Percentiles rank a stretch among this genome's conserved stretches.
These are phyloP conservation scores for Russula olivacea DNA, from an alignment of 768 basidiomycete species.

Conservation along the genomic window DNA sequence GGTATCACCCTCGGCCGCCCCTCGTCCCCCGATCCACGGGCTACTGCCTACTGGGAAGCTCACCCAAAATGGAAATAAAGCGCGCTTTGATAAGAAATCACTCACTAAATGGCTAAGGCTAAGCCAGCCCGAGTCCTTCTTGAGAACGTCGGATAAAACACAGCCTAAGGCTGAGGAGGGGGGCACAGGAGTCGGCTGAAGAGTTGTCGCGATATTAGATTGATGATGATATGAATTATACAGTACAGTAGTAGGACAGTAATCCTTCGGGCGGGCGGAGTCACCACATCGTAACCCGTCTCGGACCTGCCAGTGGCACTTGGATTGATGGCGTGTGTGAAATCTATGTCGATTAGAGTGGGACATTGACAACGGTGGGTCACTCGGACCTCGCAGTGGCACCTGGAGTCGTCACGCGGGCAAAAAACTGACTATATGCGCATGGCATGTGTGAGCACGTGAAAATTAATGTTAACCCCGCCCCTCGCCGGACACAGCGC, in stretches of 20 bases:
- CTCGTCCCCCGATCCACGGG: background rate
- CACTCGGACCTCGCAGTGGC: background rate
- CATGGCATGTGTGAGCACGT: background rate
- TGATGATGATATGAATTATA: background rate
- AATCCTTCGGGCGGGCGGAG: no score
- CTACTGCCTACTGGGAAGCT: background rate
- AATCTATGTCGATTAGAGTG: no score
- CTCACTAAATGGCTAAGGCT: background rate
- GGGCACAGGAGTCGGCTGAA: background rate
- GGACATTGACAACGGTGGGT: no score
- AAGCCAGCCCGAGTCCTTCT: background rate
- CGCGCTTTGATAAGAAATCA: background rate
- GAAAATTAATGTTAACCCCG: slow-evolving; percentile 3
- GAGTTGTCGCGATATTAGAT: background rate
- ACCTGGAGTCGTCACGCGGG: background rate
- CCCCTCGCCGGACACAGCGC: background rate
- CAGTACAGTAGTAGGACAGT: no score
- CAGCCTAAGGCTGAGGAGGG: no score
- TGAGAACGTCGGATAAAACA: no score
- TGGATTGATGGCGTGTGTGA: no score
- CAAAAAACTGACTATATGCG: background rate
- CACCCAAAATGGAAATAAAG: no score
- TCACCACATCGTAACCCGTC: no score
- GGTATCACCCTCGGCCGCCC: background rate
- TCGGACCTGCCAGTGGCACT: no score